phyloP scores from a whole-genome alignment of 192 early-diverging fungal genomes.

The Backusella macrospora region DNA sequence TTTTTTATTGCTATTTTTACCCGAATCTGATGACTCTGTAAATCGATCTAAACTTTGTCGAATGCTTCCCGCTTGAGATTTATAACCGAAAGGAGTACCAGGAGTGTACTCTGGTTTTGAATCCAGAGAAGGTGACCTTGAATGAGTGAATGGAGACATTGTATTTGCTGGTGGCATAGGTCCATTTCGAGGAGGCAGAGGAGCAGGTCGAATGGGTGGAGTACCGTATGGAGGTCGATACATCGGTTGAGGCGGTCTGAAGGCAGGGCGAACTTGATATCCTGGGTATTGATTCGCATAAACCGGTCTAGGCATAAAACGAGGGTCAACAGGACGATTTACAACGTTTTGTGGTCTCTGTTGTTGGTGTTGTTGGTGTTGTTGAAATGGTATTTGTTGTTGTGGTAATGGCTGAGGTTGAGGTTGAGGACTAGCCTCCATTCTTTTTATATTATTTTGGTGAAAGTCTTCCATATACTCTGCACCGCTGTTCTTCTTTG shows the following conservation, averaged over 20 bases:
- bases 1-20: slow-evolving; percentile 3
- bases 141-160: not conserved
- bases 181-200: slow-evolving; percentile 21
- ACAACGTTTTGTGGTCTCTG: not conserved
- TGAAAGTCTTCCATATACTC: slow-evolving; percentile 14
- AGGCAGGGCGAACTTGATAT: not conserved
- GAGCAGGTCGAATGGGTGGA: slow-evolving; percentile 12
- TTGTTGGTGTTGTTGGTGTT: slow-evolving; percentile 4
- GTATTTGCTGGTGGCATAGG: not conserved
- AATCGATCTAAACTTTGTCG: slow-evolving; percentile 14
- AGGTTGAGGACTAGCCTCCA: slow-evolving; percentile 11
- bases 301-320: not conserved
- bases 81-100: not conserved
- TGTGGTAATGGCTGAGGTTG: not conserved
- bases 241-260: slow-evolving; percentile 12
- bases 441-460: not conserved
- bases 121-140: slow-evolving; percentile 1
- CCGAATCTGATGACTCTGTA: slow-evolving; percentile 7
- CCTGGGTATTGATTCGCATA: not conserved
- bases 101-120: not conserved
- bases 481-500: not conserved
- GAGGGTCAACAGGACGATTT: not conserved
- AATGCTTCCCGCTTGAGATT: slow-evolving; percentile 1
- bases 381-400: not conserved
- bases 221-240: not conserved